Percentiles rank a stretch among this genome's conserved stretches.
These are phyloP conservation scores for Aspergillus ostianus DNA, from an alignment of 495 filamentous ascomycete genomes.

Conservation along the genomic window DNA sequence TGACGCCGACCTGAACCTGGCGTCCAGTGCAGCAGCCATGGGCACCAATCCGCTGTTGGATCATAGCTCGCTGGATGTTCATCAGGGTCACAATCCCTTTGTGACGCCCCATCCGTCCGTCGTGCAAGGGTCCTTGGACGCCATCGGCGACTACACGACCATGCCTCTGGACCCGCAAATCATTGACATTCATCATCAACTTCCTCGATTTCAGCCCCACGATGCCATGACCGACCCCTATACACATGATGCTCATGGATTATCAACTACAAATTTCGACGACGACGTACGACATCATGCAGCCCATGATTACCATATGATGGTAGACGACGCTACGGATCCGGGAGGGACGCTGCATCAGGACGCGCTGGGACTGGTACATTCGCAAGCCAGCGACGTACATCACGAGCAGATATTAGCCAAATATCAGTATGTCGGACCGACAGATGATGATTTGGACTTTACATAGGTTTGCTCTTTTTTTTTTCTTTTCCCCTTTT, in stretches of 20 bases:
- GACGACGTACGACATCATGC: slow-evolving; percentile 42
- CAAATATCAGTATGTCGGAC: slow-evolving; percentile 44
- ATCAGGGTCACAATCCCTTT: slow-evolving; percentile 37
- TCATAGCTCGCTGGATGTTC: slow-evolving; percentile 28
- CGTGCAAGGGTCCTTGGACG: slow-evolving; percentile 32
- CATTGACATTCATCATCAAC: slow-evolving; percentile 41
- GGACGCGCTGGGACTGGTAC: slow-evolving; percentile 41
- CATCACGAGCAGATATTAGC: slow-evolving; percentile 44
- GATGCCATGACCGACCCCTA: slow-evolving; percentile 37
- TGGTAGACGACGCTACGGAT: slow-evolving; percentile 45
- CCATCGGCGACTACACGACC: slow-evolving; percentile 38
- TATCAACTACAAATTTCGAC: slow-evolving; percentile 37
- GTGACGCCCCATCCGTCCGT: slow-evolving; percentile 26
- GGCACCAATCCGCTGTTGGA: slow-evolving; percentile 32
- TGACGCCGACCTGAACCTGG: slow-evolving; percentile 10
- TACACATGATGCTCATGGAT: slow-evolving; percentile 26
- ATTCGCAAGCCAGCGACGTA: slow-evolving; percentile 40
- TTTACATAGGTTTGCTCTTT: slow-evolving; percentile 27
- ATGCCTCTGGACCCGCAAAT: slow-evolving; percentile 49
- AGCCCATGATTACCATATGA: slow-evolving; percentile 44
- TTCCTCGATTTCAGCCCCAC: slow-evolving; percentile 39
- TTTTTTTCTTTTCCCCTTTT: slow-evolving; percentile 11
- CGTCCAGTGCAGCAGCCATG: slow-evolving; percentile 19
- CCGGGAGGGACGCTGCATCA: slow-evolving; percentile 30
- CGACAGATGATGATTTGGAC: slow-evolving; percentile 40